Evolutionary conservation across 164 flowering plant species (phyloP), one percentile per base, ranked within the genome.

Genomic region (Umbellularia californica): DNA sequence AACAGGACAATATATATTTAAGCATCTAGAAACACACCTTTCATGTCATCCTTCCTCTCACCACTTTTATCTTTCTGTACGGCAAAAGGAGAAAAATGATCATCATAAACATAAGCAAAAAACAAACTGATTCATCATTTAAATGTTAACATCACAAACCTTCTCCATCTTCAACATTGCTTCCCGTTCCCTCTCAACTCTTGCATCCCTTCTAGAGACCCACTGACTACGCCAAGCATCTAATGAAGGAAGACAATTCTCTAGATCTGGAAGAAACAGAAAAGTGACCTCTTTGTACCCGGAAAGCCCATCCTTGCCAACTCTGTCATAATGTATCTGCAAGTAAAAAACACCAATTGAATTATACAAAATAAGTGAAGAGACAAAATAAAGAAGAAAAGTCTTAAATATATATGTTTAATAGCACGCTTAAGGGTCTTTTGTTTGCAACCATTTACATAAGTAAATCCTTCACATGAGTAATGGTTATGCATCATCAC

Each of bases 271-370:
- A 79, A 96, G 82, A 91, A 87, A 96, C 14, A 91, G 77, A 9
- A 96, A 95, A 70, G 97, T 88, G 62, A 92, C 86, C 83, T 96
- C 99, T 76, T 86, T 94, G 77, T 94, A 95, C 85, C 95, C 94
- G 75, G 88, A 94, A 24, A 90, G 72, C 58, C 99, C 99, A 87
- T 94, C 95, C 82, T 89, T 83, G 71, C 97, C 98, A 82, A 91
- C 74, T 90, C 99, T 84, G 63, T 94, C 91, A 87, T 96, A 96
- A 75, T 96, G 99, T 79, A 96, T 91, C 99, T 96, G 90, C 76
- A 83, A 17, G 79, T 50, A 52, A 3, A 47, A n/a, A 67, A 22
- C 11, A 41, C 47, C 47, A 41, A 41, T 41, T 41, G 47, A 41
- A 9, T 41, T 7, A 41, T 41, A 41, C 47, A 41, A 9, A 41